Conservation (phyloP, 208 protist genomes). For the Porcisia hertigi region DNA sequence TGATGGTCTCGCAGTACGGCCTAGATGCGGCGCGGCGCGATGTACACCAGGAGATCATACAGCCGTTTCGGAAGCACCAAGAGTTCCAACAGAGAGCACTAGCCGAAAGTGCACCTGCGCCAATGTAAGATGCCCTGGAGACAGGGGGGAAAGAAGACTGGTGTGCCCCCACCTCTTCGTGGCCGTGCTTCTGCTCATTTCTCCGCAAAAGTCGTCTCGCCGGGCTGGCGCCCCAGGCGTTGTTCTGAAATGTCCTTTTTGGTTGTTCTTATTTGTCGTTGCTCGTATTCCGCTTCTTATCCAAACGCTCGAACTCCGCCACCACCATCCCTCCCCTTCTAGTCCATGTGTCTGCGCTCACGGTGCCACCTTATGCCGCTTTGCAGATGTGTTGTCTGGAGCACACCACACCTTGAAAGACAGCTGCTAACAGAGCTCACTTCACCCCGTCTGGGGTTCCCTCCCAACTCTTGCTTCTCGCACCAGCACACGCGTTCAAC, state of each 20-base stretch:
- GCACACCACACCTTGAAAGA: neutral
- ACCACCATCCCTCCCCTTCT: neutral
- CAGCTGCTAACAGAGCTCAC: neutral
- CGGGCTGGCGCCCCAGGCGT: neutral
- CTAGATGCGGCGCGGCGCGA: conserved; percentile 23
- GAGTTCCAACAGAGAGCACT: neutral
- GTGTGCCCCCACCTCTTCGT: neutral
- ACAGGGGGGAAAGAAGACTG: neutral
- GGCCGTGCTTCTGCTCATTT: conserved; percentile 1
- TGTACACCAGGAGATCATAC: neutral
- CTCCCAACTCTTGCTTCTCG: too few relatives aligned
- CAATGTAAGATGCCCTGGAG: conserved; percentile 2
- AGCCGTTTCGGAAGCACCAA: neutral
- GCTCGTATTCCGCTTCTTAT: too few relatives aligned
- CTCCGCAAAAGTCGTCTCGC: neutral
- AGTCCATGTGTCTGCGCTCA: conserved; percentile 3
- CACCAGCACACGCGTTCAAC: too few relatives aligned
- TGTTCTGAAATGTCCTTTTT: neutral
- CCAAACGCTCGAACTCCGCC: neutral
- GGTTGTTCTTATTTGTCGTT: too few relatives aligned
- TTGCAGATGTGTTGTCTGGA: neutral
- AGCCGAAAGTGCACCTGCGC: neutral
- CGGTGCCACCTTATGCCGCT: neutral
- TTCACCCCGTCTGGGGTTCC: too few relatives aligned
- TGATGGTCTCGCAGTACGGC: conserved; percentile 45